Conservation (phyloP, 73 alveolate species). For the Tetrahymena elliotti region DNA sequence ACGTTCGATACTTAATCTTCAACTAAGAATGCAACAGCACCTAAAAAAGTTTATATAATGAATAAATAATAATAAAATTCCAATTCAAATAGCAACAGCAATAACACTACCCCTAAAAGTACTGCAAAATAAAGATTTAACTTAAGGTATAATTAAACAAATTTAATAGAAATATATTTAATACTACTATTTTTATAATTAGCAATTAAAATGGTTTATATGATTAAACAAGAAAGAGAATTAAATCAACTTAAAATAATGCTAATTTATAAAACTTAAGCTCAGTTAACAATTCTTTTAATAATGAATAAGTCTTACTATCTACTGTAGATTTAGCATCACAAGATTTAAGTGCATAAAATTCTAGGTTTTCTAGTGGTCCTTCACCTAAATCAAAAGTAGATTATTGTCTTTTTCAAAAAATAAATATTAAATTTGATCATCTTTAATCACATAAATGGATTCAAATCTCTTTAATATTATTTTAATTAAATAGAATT, state of each 20-base stretch:
- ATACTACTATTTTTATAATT: background rate
- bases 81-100: background rate
- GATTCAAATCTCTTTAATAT: too few species aligned
- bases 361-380: background rate
- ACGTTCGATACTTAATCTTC: background rate
- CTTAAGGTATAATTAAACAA: background rate
- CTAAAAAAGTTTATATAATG: background rate
- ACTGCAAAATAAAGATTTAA: background rate
- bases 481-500: background rate
- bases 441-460: too few species aligned
- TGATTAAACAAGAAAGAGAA: background rate
- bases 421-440: too few species aligned
- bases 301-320: background rate
- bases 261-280: background rate
- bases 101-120: background rate
- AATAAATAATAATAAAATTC: background rate
- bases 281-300: background rate
- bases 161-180: background rate
- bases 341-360: background rate
- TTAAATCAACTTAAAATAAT: background rate
- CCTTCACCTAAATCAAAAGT: background rate
- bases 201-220: background rate
- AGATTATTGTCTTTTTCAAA: background rate
- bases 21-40: background rate
- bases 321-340: background rate